phyloP scores from a whole-genome alignment of 306 rosid species.

The Canavalia gladiata region DNA sequence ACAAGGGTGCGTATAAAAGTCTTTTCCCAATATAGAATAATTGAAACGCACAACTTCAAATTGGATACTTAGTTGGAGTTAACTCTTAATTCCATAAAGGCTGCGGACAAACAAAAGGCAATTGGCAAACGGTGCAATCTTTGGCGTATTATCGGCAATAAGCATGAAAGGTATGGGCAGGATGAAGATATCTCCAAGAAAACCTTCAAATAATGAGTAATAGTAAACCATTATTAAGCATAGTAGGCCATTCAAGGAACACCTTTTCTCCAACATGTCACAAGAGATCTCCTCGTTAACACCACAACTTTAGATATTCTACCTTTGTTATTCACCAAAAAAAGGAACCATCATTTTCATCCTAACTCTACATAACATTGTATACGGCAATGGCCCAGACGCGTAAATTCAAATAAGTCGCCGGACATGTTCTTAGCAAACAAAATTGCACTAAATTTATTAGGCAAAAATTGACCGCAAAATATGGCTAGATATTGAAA shows the following conservation, averaged over 20 bases:
- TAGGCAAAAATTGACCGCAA: conserved; percentile 24
- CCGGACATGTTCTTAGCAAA: neutral
- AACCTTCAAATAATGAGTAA: neutral
- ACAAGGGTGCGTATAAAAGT: neutral
- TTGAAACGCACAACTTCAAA: neutral
- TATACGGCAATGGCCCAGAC: neutral
- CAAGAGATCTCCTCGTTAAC: neutral
- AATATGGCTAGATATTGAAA: neutral
- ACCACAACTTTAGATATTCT: conserved; percentile 28
- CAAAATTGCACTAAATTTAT: conserved; percentile 16
- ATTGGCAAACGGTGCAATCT: conserved; percentile 3
- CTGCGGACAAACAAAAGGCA: conserved; percentile 41
- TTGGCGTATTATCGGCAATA: conserved; percentile 20
- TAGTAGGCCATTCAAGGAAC: conserved; percentile 35
- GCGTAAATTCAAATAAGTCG: conserved; percentile 42
- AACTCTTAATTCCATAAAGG: conserved; percentile 40
- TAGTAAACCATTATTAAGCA: neutral
- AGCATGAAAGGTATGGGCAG: conserved; percentile 6
- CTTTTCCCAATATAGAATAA: neutral
- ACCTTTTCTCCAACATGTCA: neutral
- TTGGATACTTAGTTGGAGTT: neutral
- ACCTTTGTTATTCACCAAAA: neutral
- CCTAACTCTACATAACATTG: neutral
- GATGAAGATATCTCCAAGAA: neutral
- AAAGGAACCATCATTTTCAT: conserved; percentile 40